Conservation (phyloP, 208 protist genomes). For the Acanthamoeba culbertsoni region DNA sequence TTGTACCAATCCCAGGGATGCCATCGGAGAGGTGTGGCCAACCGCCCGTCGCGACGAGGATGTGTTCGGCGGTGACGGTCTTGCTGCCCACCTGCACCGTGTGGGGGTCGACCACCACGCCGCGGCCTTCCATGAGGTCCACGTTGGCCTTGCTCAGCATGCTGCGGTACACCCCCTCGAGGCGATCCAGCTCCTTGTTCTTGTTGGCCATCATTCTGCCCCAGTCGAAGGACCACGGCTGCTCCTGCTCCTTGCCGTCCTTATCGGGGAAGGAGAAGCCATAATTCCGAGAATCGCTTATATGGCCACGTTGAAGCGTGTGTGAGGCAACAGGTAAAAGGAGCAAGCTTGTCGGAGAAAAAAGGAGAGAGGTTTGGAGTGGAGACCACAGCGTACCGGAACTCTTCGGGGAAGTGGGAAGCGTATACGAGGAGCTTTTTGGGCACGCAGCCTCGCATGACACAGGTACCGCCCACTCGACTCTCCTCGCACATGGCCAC, state of each 20-base stretch:
- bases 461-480: conserved; percentile 81
- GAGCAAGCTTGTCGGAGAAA: not conserved
- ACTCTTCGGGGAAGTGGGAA: conserved; percentile 43
- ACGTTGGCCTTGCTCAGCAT: not conserved
- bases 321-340: too few relatives aligned
- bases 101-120: conserved; percentile 72
- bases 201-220: not conserved
- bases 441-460: conserved; percentile 89
- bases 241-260: not conserved
- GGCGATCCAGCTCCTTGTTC: not conserved
- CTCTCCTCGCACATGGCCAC: conserved; percentile 70
- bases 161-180: not conserved
- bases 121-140: conserved; percentile 69
- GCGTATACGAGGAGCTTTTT: conserved; percentile 86
- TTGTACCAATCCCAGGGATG: conserved; percentile 56
- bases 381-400: not conserved
- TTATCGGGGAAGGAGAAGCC: not conserved
- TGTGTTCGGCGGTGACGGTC: conserved; percentile 70
- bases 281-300: not conserved
- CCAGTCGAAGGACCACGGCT: not conserved
- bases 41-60: conserved; percentile 82
- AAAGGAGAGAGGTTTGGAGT: not conserved
- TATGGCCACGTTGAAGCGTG: not conserved
- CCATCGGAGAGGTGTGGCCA: conserved; percentile 17
- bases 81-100: conserved; percentile 63